These are phyloP conservation scores for Simmondsia chinensis DNA, from an alignment of 148 eudicot species.

Conservation along the genomic window DNA sequence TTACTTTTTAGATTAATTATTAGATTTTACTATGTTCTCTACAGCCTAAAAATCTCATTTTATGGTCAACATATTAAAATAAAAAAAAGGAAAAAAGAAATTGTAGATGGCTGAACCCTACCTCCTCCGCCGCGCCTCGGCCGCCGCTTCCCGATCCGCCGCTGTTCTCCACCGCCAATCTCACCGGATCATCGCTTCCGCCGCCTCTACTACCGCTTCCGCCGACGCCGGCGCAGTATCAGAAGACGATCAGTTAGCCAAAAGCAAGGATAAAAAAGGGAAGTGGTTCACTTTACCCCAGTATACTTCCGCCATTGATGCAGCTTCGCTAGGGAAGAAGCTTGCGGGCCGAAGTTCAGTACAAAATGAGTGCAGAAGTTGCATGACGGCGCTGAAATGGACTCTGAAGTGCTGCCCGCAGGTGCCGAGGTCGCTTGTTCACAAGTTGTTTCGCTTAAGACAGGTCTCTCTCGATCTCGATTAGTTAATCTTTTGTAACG, in stretches of 20 bases:
- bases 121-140: conserved; percentile 22
- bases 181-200: too few relatives aligned
- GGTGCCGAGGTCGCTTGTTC: conserved; percentile 77
- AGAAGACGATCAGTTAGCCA: conserved; percentile 3
- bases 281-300: conserved; percentile 73
- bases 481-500: not conserved
- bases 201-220: conserved; percentile 7
- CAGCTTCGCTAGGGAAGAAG: conserved; percentile 43
- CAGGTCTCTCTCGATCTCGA: conserved; percentile 36
- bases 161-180: too few relatives aligned
- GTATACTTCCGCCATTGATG: conserved; percentile 36
- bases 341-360: conserved; percentile 17
- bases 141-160: conserved; percentile 4
- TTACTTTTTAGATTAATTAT: too few relatives aligned
- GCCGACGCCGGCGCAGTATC: conserved; percentile 2
- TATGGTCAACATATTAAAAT: too few relatives aligned
- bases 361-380: not conserved
- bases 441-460: conserved; percentile 86
- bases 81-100: too few relatives aligned
- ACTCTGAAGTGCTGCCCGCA: conserved; percentile 74
- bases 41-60: too few relatives aligned
- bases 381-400: conserved; percentile 78
- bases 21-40: too few relatives aligned
- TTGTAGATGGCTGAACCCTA: conserved; percentile 13
- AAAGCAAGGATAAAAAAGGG: conserved; percentile 10